These are phyloP conservation scores for Saturnispora besseyi DNA, from an alignment of 805 yeast species.

Conservation along the genomic window DNA sequence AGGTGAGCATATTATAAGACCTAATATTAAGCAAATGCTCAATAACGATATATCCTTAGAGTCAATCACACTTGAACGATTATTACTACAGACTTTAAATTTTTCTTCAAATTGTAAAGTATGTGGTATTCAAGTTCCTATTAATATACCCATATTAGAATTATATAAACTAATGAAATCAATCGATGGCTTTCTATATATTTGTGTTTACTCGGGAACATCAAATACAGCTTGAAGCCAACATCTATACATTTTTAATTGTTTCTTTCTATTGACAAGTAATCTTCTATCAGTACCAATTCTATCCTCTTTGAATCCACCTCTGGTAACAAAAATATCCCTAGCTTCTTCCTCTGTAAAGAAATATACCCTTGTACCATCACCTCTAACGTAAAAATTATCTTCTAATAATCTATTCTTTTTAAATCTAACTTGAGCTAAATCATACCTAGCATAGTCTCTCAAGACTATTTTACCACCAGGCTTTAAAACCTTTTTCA, in stretches of 20 bases:
- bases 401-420: constrained; percentile 80
- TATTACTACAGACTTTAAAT: neutral
- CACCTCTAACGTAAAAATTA: constrained; percentile 93
- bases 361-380: constrained; percentile 95
- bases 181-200: constrained; percentile 60
- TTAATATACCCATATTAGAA: constrained; percentile 35
- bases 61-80: neutral
- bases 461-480: constrained; percentile 86
- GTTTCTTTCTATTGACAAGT: constrained; percentile 84
- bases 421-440: constrained; percentile 92
- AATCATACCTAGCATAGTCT: constrained; percentile 92
- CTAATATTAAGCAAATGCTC: neutral
- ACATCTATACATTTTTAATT: constrained; percentile 89
- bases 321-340: constrained; percentile 51
- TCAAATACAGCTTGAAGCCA: constrained; percentile 93
- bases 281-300: constrained; percentile 88
- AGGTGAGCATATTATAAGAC: neutral
- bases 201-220: constrained; percentile 25
- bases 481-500: constrained; percentile 71
- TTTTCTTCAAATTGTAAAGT: constrained; percentile 19
- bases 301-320: constrained; percentile 53
- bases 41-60: neutral
- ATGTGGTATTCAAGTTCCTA: constrained; percentile 49
- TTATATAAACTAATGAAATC: constrained; percentile 38
- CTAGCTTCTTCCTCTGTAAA: constrained; percentile 90